A percentile compares a stretch with the other conserved stretches of the same genome.
phyloP scores from a whole-genome alignment of 345 rosid genomes.

The Dipteronia sinensis region DNA sequence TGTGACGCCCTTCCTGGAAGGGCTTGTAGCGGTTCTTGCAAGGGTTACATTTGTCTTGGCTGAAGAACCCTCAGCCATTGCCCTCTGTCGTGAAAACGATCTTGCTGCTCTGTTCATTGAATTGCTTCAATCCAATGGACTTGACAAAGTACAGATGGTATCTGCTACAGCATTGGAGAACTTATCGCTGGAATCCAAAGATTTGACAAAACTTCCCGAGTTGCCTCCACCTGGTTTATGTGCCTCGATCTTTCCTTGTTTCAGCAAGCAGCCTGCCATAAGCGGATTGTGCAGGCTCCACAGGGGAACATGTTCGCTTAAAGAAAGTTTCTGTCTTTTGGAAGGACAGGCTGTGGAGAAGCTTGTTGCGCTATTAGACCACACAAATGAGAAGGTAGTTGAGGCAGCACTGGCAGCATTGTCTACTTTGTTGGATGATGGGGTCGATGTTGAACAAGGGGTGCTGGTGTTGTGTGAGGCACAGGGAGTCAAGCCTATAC shows the following conservation, averaged over 20 bases:
- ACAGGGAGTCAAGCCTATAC: conserved; percentile 72
- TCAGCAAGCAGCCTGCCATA: conserved; percentile 60
- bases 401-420: conserved; percentile 89
- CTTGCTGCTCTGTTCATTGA: conserved; percentile 71
- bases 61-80: conserved; percentile 73
- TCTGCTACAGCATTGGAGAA: conserved; percentile 92
- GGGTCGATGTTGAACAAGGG: conserved; percentile 73
- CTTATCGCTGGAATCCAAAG: conserved; percentile 76
- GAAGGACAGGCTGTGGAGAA: conserved; percentile 88
- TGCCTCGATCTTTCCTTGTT: conserved; percentile 66
- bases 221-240: conserved; percentile 65
- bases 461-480: conserved; percentile 60
- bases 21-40: conserved; percentile 75
- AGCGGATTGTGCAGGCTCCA: conserved; percentile 81
- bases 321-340: conserved; percentile 79
- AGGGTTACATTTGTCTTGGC: conserved; percentile 32
- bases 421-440: conserved; percentile 83
- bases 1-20: conserved; percentile 74
- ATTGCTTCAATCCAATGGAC: conserved; percentile 71
- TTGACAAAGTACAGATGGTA: conserved; percentile 73
- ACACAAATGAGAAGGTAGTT: conserved; percentile 86
- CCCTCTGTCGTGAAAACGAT: conserved; percentile 71
- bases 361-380: conserved; percentile 86
- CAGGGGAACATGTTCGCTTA: conserved; percentile 74
- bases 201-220: conserved; percentile 73